Evolutionary conservation across 1,139 yeast species (phyloP), one percentile per base, ranked within the genome.

Genomic region (Debaryomyces udenii): DNA sequence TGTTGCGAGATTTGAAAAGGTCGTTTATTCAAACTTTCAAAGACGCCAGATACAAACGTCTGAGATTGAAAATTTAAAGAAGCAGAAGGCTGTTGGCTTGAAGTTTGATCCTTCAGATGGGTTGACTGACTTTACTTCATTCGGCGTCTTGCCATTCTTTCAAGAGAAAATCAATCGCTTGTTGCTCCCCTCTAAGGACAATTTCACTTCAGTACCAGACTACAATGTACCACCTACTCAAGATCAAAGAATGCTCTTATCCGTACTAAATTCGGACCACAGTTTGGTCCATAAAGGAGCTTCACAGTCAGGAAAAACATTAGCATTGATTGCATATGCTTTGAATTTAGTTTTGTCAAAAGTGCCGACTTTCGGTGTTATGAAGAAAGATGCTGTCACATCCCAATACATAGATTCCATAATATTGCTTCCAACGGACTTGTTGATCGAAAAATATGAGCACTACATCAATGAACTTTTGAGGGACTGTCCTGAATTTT

Each of bases 351-450:
- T 61, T 1, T 44, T 63, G 16, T 47, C 57, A 0, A 44, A 56
- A 22, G 48, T 52, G 0, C 68, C 66, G 2, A 46, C 45, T 17
- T 55, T 53, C 37, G 56, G 55, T 7, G 23, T 41, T 4, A 37
- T 55, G 9, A 20, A 20, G 22, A 35, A 27, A 16, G 26, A 26
- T 26, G 15, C 29, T 13, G 17, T 37, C 46, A 9, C 46, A 46
- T 2, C 30, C 32, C 9, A 41, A 18, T 27, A 47, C 7, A 45
- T 54, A 3, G 61, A 61, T 32, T 46, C 57, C 17, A 40, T 64
- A 3, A 55, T 66, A 18, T 29, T 66, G 4, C 68, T 61, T 1
- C 69, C 70, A 2, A 61, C 66, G 7, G 56, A 55, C 28, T 53
- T 48, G 6, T 27, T 57, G 33, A 55, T 66, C 9, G 46, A 49